phyloP scores from a whole-genome alignment of 129 eudicot species.

The Chrysanthemum lavandulifolium region DNA sequence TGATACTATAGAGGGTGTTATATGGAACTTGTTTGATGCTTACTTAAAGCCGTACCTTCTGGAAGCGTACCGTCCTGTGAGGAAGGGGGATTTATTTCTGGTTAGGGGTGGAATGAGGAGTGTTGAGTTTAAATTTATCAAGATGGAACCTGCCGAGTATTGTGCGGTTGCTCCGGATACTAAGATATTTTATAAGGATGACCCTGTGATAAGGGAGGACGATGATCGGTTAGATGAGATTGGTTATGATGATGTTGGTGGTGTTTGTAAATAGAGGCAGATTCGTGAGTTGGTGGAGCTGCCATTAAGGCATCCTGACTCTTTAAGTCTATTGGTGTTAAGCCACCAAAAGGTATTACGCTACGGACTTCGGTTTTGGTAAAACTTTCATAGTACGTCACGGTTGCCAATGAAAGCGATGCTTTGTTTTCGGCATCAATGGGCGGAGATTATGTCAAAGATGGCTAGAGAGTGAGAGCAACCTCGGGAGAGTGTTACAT shows the following conservation, averaged over 20 bases:
- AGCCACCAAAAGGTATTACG: constrained; percentile 75
- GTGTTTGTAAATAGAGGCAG: constrained; percentile 78
- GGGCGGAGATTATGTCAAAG: constrained; percentile 87
- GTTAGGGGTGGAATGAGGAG: constrained; percentile 83
- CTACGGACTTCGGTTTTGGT: constrained; percentile 77
- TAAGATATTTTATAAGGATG: constrained; percentile 74
- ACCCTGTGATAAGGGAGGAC: constrained; percentile 63
- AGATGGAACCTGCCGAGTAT: constrained; percentile 87
- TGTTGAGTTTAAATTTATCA: constrained; percentile 73
- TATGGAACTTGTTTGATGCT: constrained; percentile 85
- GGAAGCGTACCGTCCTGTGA: constrained; percentile 69
- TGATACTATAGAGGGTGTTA: constrained; percentile 86
- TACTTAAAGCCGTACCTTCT: constrained; percentile 74
- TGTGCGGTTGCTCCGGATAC: constrained; percentile 91
- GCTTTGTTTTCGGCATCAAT: constrained; percentile 75
- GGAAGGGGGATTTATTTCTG: constrained; percentile 66
- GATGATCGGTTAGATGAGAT: constrained; percentile 64
- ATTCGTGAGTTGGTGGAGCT: constrained; percentile 87
- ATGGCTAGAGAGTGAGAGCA: constrained; percentile 81
- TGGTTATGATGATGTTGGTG: constrained; percentile 79
- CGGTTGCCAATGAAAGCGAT: constrained; percentile 78
- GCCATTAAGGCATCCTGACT: constrained; percentile 86
- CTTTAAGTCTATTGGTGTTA: constrained; percentile 72
- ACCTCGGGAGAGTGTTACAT: constrained; percentile 67
- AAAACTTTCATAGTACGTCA: constrained; percentile 67